A percentile compares a stretch with the other conserved stretches of the same genome.
These are phyloP conservation scores for Luffa aegyptiaca DNA, from an alignment of 306 rosid genomes.

Conservation along the genomic window DNA sequence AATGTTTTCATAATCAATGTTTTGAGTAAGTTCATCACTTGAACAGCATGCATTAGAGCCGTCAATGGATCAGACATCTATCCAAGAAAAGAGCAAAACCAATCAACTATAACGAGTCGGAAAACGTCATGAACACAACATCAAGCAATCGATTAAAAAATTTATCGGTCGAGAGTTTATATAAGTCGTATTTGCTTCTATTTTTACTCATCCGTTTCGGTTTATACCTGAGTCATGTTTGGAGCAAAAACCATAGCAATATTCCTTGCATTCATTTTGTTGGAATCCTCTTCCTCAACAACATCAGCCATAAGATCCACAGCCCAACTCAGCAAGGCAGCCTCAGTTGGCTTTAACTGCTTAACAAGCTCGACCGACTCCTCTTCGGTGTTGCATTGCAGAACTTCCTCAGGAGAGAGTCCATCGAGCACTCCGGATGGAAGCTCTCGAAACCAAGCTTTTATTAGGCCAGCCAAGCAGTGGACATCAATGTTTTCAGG, in stretches of 20 bases:
- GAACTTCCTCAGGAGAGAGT: conserved; percentile 90
- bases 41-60: conserved; percentile 98
- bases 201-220: neutral
- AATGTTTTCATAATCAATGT: conserved; percentile 70
- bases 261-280: conserved; percentile 93
- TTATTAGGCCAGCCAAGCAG: conserved; percentile 80
- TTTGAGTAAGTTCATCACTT: conserved; percentile 94
- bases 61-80: conserved; percentile 99
- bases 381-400: conserved; percentile 80
- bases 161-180: neutral
- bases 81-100: conserved; percentile 15
- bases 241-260: conserved; percentile 99
- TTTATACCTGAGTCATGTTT: conserved; percentile 86
- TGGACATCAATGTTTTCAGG: conserved; percentile 85
- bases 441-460: conserved; percentile 98
- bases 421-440: conserved; percentile 93
- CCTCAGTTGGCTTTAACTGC: conserved; percentile 68
- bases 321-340: conserved; percentile 77
- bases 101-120: neutral
- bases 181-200: neutral
- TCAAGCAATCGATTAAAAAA: neutral
- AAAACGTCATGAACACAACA: neutral
- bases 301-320: conserved; percentile 93
- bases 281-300: conserved; percentile 77
- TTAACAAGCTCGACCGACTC: conserved; percentile 70